Percentiles rank a stretch among this genome's conserved stretches.
phyloP scores from a whole-genome alignment of 2,329 filamentous ascomycete genomes.

The Colletotrichum endophyticum region DNA sequence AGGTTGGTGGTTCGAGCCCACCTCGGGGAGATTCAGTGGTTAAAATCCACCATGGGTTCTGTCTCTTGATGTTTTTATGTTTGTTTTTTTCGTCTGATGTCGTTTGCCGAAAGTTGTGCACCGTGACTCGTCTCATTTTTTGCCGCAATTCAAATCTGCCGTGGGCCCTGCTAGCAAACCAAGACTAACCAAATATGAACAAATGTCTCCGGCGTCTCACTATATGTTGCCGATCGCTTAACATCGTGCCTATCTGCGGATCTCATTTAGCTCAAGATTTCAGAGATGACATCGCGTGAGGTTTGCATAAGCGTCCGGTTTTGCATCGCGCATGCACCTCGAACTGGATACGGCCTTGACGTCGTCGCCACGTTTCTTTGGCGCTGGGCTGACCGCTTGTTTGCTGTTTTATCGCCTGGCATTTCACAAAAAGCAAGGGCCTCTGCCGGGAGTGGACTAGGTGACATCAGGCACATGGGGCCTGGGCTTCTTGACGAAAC shows the following conservation, averaged over 20 bases:
- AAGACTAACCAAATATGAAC: neutral
- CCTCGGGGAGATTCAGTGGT: conserved; percentile 15
- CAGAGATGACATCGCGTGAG: neutral
- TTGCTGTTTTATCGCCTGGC: neutral
- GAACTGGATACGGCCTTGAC: neutral
- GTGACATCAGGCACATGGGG: neutral
- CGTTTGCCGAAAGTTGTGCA: neutral
- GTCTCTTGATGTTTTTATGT: neutral
- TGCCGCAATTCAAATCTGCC: neutral
- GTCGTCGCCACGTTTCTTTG: neutral
- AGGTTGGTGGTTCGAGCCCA: conserved; percentile 23
- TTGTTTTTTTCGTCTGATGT: neutral
- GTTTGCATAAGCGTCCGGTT: neutral
- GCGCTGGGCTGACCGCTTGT: neutral
- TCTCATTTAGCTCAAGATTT: neutral
- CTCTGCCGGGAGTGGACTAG: neutral
- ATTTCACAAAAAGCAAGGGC: neutral
- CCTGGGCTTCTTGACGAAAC: neutral
- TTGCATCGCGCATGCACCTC: neutral
- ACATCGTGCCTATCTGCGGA: neutral
- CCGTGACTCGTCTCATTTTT: neutral
- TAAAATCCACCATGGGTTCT: neutral
- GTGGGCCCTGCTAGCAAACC: neutral
- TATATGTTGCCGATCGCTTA: neutral
- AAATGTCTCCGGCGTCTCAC: neutral